These are phyloP conservation scores for Penicillium canescens DNA, from an alignment of 495 filamentous ascomycete species.

Conservation along the genomic window DNA sequence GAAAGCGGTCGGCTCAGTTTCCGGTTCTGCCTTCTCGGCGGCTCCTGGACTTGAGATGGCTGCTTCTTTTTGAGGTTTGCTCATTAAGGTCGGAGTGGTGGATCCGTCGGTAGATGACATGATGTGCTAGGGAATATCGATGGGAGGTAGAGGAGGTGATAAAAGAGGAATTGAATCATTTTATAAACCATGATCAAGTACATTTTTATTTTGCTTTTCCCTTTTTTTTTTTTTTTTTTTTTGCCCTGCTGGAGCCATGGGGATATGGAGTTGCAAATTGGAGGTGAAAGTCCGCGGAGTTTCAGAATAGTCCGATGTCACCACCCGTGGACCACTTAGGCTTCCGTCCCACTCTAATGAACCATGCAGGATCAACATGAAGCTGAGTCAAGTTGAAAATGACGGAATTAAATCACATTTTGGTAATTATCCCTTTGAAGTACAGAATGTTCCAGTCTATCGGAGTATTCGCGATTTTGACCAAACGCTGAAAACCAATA, in stretches of 20 bases:
- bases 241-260: not conserved
- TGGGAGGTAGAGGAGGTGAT: not conserved
- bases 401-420: no score
- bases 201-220: no score
- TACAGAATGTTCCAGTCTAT: no score
- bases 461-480: no score
- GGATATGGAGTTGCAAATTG: not conserved
- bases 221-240: not conserved
- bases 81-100: not conserved
- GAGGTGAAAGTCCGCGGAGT: conserved; percentile 6
- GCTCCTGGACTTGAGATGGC: not conserved
- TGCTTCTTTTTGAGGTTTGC: not conserved
- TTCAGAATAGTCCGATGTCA: not conserved
- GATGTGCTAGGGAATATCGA: not conserved
- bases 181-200: no score
- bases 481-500: no score
- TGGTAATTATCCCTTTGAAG: no score
- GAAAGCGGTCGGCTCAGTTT: not conserved
- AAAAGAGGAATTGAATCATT: no score
- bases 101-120: conserved; percentile 5
- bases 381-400: not conserved
- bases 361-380: no score
- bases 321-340: no score
- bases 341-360: no score
- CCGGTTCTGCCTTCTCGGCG: not conserved